Conservation (phyloP, 2,329 filamentous ascomycete genomes). For the Endoconidiophora laricicola region DNA sequence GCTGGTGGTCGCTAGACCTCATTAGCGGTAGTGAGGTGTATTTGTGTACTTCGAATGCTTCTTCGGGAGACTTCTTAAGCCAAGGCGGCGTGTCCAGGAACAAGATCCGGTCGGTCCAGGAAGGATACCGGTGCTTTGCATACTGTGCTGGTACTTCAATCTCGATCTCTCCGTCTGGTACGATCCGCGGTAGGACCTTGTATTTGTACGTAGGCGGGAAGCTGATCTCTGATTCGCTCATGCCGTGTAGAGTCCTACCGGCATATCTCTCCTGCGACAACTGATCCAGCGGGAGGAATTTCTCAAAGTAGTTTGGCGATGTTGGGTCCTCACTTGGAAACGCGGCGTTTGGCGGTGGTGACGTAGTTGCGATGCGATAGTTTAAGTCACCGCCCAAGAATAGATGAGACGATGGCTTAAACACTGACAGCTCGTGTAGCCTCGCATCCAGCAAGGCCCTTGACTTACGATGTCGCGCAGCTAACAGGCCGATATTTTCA, state of each 20-base stretch:
- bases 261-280: conserved; percentile 53
- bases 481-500: conserved; percentile 17
- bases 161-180: conserved; percentile 16
- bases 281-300: conserved; percentile 62
- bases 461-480: conserved; percentile 21
- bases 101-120: conserved; percentile 85
- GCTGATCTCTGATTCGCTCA: conserved; percentile 54
- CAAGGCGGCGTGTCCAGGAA: conserved; percentile 49
- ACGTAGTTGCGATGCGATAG: conserved; percentile 63
- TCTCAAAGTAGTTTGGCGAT: conserved; percentile 43
- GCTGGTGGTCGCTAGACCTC: conserved; percentile 71
- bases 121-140: conserved; percentile 70
- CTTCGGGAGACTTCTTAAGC: conserved; percentile 18
- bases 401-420: conserved; percentile 56
- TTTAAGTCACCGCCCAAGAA: conserved; percentile 90
- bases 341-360: conserved; percentile 42
- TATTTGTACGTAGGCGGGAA: conserved; percentile 97
- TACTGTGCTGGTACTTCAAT: conserved; percentile 46
- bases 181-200: conserved; percentile 26
- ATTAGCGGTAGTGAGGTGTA: conserved; percentile 68
- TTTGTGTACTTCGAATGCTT: conserved; percentile 32
- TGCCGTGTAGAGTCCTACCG: conserved; percentile 57
- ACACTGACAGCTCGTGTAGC: conserved; percentile 45
- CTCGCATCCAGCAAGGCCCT: conserved; percentile 24
- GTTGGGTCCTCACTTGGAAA: conserved; percentile 45